A percentile compares a stretch with the other conserved stretches of the same genome.
Evolutionary conservation across 306 rosid genomes (phyloP).

Genomic region (Hippophae gyantsensis): DNA sequence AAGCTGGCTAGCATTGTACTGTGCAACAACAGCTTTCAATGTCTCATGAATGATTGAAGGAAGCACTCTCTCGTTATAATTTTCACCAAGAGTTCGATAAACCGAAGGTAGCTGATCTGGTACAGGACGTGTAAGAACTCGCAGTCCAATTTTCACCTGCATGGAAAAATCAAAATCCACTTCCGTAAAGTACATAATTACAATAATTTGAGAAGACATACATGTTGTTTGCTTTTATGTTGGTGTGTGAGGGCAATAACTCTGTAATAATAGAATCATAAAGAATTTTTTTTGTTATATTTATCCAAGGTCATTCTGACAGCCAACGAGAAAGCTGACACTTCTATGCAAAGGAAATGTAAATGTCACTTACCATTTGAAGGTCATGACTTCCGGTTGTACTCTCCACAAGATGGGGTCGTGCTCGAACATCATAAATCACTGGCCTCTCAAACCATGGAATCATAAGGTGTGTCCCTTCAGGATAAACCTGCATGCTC

Average conservation of each 20-base stretch:
- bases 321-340: neutral
- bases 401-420: conserved; percentile 84
- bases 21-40: conserved; percentile 88
- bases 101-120: conserved; percentile 60
- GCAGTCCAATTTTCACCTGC: conserved; percentile 85
- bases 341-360: neutral
- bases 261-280: too few relatives aligned
- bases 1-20: conserved; percentile 91
- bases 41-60: conserved; percentile 95
- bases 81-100: conserved; percentile 83
- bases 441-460: conserved; percentile 97
- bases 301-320: too few relatives aligned
- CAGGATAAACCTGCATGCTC: conserved; percentile 70
- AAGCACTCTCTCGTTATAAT: conserved; percentile 79
- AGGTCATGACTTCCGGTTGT: conserved; percentile 94
- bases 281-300: too few relatives aligned
- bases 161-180: conserved; percentile 2
- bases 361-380: conserved; percentile 53
- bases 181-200: neutral
- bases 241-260: too few relatives aligned
- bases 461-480: conserved; percentile 74
- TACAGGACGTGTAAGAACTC: conserved; percentile 83
- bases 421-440: conserved; percentile 88
- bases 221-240: too few relatives aligned
- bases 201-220: neutral